phyloP scores from a whole-genome alignment of 2,329 filamentous ascomycete species.

The Macroventuria anomochaeta region DNA sequence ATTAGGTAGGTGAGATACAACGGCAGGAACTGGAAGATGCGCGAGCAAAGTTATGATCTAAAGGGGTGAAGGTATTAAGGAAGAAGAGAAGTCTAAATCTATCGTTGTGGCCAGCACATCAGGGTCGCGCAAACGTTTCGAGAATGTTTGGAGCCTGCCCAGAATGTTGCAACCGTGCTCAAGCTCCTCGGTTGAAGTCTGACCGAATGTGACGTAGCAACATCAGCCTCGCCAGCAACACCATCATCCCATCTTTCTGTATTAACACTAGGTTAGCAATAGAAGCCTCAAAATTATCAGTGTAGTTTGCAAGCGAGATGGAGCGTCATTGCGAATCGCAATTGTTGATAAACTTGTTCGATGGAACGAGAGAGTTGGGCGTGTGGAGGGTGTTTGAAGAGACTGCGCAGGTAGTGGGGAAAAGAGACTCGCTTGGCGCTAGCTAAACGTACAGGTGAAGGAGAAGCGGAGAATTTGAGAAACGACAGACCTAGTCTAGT shows the following conservation, averaged over 20 bases:
- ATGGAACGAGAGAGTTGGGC: too few relatives aligned
- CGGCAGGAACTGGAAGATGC: neutral
- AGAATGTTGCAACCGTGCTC: slow-evolving; percentile 6
- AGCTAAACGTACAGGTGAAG: too few relatives aligned
- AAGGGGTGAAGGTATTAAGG: neutral
- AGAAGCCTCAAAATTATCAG: too few relatives aligned
- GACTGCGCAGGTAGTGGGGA: too few relatives aligned
- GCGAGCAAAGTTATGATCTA: neutral
- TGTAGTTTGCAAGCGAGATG: too few relatives aligned
- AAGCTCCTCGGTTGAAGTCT: slow-evolving; percentile 11
- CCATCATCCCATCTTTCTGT: neutral
- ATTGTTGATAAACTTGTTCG: too few relatives aligned
- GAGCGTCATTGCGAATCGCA: too few relatives aligned
- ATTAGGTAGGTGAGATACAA: neutral
- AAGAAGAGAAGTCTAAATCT: neutral
- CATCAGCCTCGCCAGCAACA: neutral
- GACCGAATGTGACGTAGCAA: slow-evolving; percentile 12
- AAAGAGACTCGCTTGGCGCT: too few relatives aligned
- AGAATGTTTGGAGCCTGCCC: slow-evolving; percentile 20
- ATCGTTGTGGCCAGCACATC: slow-evolving; percentile 20
- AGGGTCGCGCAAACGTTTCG: slow-evolving; percentile 17
- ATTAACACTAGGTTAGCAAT: neutral
- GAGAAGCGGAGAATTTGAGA: too few relatives aligned
- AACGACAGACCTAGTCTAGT: too few relatives aligned
- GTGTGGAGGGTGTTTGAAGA: too few relatives aligned